A percentile compares a stretch with the other conserved stretches of the same genome.
These are phyloP conservation scores for Peterozyma toletana DNA, from an alignment of 805 yeast species.

Conservation along the genomic window DNA sequence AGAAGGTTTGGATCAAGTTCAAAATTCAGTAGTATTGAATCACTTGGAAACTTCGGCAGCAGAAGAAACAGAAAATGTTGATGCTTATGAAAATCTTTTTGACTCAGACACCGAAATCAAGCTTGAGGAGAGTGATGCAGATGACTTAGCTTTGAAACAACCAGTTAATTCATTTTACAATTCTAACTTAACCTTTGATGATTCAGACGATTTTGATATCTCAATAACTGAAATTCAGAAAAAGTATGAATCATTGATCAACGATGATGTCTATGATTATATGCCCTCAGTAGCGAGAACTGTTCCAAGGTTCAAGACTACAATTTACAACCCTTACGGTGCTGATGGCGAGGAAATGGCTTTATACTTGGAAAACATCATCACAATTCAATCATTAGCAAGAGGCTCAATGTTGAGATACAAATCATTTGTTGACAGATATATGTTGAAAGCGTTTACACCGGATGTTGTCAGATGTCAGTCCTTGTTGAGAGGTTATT, in stretches of 20 bases:
- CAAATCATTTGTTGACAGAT: constrained; percentile 51
- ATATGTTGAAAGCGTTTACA: constrained; percentile 51
- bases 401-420: constrained; percentile 67
- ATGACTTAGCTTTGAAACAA: not conserved
- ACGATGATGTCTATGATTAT: not conserved
- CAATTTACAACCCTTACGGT: not conserved
- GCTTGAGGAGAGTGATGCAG: constrained; percentile 1
- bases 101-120: constrained; percentile 6
- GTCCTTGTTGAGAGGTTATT: constrained; percentile 43
- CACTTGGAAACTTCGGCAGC: not conserved
- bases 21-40: not conserved
- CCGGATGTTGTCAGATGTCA: constrained; percentile 43
- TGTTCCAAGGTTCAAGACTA: not conserved
- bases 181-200: not conserved
- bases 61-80: not conserved
- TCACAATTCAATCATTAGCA: constrained; percentile 58
- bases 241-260: constrained; percentile 16
- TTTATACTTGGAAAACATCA: constrained; percentile 19
- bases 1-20: not conserved
- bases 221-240: constrained; percentile 19
- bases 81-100: constrained; percentile 2
- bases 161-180: constrained; percentile 8
- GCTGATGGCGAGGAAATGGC: constrained; percentile 4
- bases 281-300: not conserved
- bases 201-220: not conserved